phyloP scores from a whole-genome alignment of 75 land plant species.

The Picea sitchensis region DNA sequence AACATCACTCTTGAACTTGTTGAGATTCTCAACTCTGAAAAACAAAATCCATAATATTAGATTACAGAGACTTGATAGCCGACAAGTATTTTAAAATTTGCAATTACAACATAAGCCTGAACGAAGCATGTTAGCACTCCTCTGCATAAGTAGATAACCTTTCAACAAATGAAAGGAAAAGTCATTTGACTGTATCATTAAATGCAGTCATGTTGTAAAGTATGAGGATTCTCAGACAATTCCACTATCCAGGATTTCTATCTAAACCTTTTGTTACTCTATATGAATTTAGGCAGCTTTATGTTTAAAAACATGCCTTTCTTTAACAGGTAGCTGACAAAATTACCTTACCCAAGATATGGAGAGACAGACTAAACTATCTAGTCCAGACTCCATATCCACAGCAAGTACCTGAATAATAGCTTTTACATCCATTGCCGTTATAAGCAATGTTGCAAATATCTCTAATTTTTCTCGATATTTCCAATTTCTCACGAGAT shows the following conservation, averaged over 20 bases:
- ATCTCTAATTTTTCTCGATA: too few relatives aligned
- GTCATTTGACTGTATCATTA: not conserved
- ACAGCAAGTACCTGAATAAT: not conserved
- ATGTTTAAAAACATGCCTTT: not conserved
- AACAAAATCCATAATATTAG: not conserved
- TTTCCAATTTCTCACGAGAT: too few relatives aligned
- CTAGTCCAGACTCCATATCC: not conserved
- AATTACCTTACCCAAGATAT: not conserved
- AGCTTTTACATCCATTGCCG: not conserved
- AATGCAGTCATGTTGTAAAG: too few relatives aligned
- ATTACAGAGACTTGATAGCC: too few relatives aligned
- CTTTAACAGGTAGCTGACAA: not conserved
- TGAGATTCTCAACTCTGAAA: constrained; percentile 83
- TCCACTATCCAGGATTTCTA: not conserved
- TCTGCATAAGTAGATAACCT: not conserved
- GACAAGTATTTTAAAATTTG: not conserved
- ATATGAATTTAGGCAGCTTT: not conserved
- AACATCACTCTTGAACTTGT: constrained; percentile 81
- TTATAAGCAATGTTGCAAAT: too few relatives aligned
- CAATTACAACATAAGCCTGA: too few relatives aligned
- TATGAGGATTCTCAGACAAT: not conserved
- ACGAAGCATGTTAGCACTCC: not conserved
- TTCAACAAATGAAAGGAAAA: not conserved
- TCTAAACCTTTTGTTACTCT: not conserved
- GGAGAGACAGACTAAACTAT: not conserved